These are phyloP conservation scores for Moniliophthora roreri DNA, from an alignment of 1,284 basidiomycete genomes.

Conservation along the genomic window DNA sequence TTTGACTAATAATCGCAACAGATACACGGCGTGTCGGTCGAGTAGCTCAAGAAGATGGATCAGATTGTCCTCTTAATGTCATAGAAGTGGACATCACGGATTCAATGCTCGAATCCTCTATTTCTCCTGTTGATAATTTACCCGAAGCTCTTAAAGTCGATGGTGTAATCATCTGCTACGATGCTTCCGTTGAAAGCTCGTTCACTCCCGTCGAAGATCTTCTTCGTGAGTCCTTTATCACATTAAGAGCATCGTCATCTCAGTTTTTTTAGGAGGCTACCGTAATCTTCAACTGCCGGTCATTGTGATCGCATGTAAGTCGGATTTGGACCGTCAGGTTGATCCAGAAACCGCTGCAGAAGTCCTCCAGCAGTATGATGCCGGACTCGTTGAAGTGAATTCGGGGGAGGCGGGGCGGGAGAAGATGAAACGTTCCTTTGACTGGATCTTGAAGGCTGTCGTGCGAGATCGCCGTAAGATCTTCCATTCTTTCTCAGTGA, in stretches of 20 bases:
- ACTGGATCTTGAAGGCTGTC: conserved; percentile 63
- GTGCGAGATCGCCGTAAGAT: conserved; percentile 51
- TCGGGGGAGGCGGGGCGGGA: conserved; percentile 50
- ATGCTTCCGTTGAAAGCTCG: conserved; percentile 58
- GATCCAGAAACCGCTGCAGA: conserved; percentile 51
- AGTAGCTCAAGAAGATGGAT: conserved; percentile 35
- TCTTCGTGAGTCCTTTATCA: conserved; percentile 49
- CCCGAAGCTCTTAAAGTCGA: conserved; percentile 59
- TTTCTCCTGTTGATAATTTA: conserved; percentile 29
- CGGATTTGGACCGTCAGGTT: conserved; percentile 58
- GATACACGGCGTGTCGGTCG: conserved; percentile 51
- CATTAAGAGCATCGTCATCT: conserved; percentile 5
- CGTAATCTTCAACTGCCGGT: conserved; percentile 53
- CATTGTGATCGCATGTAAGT: conserved; percentile 77
- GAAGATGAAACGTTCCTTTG: conserved; percentile 66
- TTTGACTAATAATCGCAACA: conserved; percentile 21
- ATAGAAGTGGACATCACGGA: conserved; percentile 53
- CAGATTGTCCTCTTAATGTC: conserved; percentile 46
- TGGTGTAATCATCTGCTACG: conserved; percentile 75
- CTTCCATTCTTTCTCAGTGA: conserved; percentile 4
- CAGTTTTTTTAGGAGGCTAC: conserved; percentile 47
- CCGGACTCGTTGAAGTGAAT: conserved; percentile 68
- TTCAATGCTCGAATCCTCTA: conserved; percentile 19
- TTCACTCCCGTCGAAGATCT: conserved; percentile 62
- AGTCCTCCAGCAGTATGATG: conserved; percentile 53